These are phyloP conservation scores for Aquilaria agallochum DNA, from an alignment of 441 rosid genomes.

Conservation along the genomic window DNA sequence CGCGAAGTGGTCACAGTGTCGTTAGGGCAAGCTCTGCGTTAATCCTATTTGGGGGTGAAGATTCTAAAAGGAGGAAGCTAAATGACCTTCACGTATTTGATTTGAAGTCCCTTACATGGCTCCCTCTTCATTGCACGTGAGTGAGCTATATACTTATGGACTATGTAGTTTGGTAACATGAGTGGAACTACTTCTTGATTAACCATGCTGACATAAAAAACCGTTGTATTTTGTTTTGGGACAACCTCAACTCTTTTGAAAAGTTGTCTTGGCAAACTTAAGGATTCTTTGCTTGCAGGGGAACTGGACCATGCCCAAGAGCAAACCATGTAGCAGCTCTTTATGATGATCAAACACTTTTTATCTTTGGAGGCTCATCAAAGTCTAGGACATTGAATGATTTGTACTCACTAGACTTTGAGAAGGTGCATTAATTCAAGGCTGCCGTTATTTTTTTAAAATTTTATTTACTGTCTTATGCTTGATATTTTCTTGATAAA, in stretches of 20 bases:
- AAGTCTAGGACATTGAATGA: slow-evolving; percentile 86
- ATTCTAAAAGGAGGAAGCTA: slow-evolving; percentile 82
- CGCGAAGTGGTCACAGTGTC: slow-evolving; percentile 88
- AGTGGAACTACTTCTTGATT: background rate
- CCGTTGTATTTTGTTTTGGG: background rate
- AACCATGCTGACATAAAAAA: background rate
- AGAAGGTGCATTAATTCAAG: slow-evolving; percentile 49
- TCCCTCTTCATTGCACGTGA: slow-evolving; percentile 95
- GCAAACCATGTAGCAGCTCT: slow-evolving; percentile 87
- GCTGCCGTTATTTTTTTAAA: slow-evolving; percentile 2
- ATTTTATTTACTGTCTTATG: background rate
- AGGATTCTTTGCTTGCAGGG: slow-evolving; percentile 35
- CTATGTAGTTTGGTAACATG: no score
- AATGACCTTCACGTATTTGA: slow-evolving; percentile 97
- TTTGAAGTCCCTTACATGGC: slow-evolving; percentile 93
- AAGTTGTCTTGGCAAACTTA: no score
- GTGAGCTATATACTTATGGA: slow-evolving; percentile 19
- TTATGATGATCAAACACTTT: slow-evolving; percentile 73
- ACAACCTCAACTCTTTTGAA: no score
- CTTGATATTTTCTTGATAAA: background rate
- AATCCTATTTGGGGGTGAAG: slow-evolving; percentile 94
- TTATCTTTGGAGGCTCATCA: slow-evolving; percentile 84
- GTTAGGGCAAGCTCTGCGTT: slow-evolving; percentile 78
- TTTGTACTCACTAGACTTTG: slow-evolving; percentile 93
- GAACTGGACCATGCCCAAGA: slow-evolving; percentile 88